Percentiles rank a stretch among this genome's conserved stretches.
Evolutionary conservation across 2,329 filamentous ascomycete species (phyloP).

Genomic region (Aspergillus hortae): DNA sequence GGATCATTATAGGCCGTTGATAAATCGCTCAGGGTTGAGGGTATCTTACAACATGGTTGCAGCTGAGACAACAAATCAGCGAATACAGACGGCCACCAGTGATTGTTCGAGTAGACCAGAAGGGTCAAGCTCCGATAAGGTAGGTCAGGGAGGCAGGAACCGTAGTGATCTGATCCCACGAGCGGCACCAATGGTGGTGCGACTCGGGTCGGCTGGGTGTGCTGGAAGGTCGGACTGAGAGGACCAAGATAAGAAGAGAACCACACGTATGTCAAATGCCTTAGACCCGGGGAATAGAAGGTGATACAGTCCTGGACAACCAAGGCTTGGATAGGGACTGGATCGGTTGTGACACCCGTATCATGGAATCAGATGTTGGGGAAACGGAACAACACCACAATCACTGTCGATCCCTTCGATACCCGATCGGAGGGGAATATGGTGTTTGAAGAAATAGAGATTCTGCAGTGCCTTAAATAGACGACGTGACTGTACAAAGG

Average conservation of each 20-base stretch:
- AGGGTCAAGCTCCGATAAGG: no score
- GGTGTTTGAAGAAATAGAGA: background rate
- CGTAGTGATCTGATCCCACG: conserved; percentile 7
- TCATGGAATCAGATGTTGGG: background rate
- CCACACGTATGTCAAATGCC: background rate
- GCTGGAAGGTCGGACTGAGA: background rate
- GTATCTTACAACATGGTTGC: conserved; percentile 23
- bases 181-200: conserved; percentile 13
- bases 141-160: conserved; percentile 1
- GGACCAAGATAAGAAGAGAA: background rate
- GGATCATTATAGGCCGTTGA: background rate
- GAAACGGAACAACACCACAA: background rate
- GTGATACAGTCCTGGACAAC: background rate
- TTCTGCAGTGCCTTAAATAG: background rate
- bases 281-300: background rate
- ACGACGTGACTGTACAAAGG: background rate
- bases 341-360: background rate
- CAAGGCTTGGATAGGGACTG: background rate
- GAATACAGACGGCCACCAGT: background rate
- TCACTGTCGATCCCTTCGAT: background rate
- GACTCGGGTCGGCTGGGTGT: conserved; percentile 4
- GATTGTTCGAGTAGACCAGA: conserved; percentile 1
- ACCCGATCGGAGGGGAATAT: background rate
- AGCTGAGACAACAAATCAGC: conserved; percentile 3
- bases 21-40: background rate